Evolutionary conservation across 2,329 filamentous ascomycete genomes (phyloP).

Genomic region (Dendrostoma leiphaemia): DNA sequence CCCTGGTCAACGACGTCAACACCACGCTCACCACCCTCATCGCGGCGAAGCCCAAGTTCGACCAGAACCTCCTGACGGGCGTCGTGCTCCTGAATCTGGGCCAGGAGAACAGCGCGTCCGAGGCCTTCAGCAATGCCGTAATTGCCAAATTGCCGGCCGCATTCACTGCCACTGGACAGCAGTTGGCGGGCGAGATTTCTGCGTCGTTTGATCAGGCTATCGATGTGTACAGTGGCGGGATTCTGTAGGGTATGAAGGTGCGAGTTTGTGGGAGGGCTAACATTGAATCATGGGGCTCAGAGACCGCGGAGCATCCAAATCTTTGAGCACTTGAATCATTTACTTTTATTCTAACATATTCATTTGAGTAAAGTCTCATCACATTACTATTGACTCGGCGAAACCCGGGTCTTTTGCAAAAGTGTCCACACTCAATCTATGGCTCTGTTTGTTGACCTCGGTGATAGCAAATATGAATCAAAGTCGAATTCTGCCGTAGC

Average conservation of each 20-base stretch:
- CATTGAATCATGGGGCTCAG: too few species aligned
- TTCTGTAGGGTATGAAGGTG: background rate
- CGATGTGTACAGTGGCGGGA: slow-evolving; percentile 24
- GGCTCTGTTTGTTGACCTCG: too few species aligned
- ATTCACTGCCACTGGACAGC: slow-evolving; percentile 31
- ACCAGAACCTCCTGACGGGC: slow-evolving; percentile 38
- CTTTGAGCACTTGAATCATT: too few species aligned
- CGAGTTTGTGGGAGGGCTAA: background rate
- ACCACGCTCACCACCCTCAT: slow-evolving; percentile 37
- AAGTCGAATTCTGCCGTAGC: background rate
- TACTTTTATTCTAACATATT: too few species aligned
- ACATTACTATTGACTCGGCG: too few species aligned
- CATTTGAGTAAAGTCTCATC: too few species aligned
- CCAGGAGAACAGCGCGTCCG: slow-evolving; percentile 37
- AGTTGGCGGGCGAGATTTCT: slow-evolving; percentile 36
- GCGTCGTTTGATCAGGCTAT: slow-evolving; percentile 38
- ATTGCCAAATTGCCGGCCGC: slow-evolving; percentile 37
- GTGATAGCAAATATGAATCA: too few species aligned
- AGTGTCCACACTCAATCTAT: background rate
- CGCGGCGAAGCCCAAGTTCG: slow-evolving; percentile 41
- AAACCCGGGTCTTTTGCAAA: too few species aligned
- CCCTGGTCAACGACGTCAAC: slow-evolving; percentile 37
- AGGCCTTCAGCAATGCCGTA: slow-evolving; percentile 35
- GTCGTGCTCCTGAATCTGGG: slow-evolving; percentile 42
- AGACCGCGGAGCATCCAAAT: too few species aligned